Evolutionary conservation across 495 filamentous ascomycete species (phyloP).

Genomic region (Penicillium antarcticum): DNA sequence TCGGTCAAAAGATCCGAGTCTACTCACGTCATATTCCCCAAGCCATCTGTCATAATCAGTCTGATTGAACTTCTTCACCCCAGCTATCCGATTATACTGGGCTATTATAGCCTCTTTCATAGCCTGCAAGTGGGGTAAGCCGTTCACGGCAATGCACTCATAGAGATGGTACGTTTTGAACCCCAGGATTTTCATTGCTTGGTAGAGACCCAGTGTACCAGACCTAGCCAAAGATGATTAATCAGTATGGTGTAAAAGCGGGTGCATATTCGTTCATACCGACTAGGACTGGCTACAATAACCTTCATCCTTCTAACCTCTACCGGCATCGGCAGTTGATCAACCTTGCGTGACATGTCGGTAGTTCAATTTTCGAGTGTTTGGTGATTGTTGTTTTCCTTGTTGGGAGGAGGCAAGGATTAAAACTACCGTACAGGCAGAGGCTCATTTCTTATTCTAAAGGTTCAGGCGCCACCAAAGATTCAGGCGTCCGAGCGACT

Average conservation of each 20-base stretch:
- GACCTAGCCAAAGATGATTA: constrained; percentile 8
- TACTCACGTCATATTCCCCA: constrained; percentile 18
- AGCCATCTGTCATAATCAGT: constrained; percentile 21
- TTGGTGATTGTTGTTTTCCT: no score
- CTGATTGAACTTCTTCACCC: constrained; percentile 10
- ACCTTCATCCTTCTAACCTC: constrained; percentile 15
- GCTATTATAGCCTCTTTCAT: constrained; percentile 17
- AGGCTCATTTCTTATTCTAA: no score
- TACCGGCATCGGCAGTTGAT: constrained; percentile 8
- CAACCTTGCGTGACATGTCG: constrained; percentile 15
- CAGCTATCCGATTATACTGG: constrained; percentile 14
- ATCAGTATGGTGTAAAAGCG: background rate
- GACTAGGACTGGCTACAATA: constrained; percentile 20
- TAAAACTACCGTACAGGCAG: no score
- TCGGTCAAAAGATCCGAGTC: background rate
- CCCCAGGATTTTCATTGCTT: constrained; percentile 21
- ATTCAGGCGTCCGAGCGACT: no score
- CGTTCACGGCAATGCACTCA: constrained; percentile 7
- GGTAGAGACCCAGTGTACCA: constrained; percentile 19
- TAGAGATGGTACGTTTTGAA: constrained; percentile 21
- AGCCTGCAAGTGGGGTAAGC: constrained; percentile 12
- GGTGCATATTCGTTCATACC: constrained; percentile 6
- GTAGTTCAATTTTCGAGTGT: background rate
- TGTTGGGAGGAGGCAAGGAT: no score
- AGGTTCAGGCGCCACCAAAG: no score